Evolutionary conservation across 1,284 basidiomycete species (phyloP), one percentile per base, ranked within the genome.

Genomic region (Ganoderma sinense): DNA sequence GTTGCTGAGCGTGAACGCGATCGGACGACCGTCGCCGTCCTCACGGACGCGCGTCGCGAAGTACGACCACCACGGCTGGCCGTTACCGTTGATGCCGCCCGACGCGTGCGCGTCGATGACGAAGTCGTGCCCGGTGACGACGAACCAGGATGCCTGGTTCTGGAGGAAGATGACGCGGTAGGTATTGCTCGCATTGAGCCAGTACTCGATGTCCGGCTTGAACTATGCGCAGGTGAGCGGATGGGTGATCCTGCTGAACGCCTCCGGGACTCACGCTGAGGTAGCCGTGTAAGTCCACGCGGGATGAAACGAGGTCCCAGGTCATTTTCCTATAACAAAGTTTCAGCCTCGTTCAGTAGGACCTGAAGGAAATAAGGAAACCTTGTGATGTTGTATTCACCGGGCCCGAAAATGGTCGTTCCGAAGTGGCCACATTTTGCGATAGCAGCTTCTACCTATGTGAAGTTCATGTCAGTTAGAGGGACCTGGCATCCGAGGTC

Each of bases 101-200:
- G 79, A 82, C 71, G 84, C 83, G 76, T 90, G 86, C 7, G 85
- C 90, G 73, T 91, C 86, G 70, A 91, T 83, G 20, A 83, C 80
- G 73, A 91, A 91, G 80, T 91, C 83, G 39, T 79, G 77, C 0
- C 90, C 90, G 2, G 86, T 88, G 40, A 91, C 81, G 64, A 91
- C 86, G 73, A 91, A 91, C 85, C 89, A 91, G 11, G 90, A 88
- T 2, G 89, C 87, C 80, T 91, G 90, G 73, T 83, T 85, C 84
- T 89, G 88, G 67, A 89, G 88, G 77, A 89, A 89, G 33, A 90
- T 86, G 33, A 90, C 87, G 10, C 87, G 84, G 75, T 89, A 89
- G 0, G 88, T 90, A 75, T 86, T 89, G 64, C 80, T 78, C 13
- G 83, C 77, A 65, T 90, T 78, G 59, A 91, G 80, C 90, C 90